phyloP scores from a whole-genome alignment of 192 early-diverging fungal genomes.

The Gamsiella multidivaricata region DNA sequence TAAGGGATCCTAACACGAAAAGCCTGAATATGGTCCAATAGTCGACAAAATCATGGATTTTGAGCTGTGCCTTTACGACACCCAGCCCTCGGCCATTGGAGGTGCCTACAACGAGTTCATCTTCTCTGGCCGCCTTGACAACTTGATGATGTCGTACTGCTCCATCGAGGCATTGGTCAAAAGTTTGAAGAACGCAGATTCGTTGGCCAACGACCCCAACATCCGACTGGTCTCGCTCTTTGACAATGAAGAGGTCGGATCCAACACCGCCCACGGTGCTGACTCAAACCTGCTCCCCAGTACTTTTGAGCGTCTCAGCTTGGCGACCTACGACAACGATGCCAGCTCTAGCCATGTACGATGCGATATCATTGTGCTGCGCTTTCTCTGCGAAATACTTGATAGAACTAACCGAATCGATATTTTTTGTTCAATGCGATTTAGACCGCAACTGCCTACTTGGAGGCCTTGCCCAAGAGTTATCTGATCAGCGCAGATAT shows the following conservation, averaged over 20 bases:
- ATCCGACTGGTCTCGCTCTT: slow-evolving; percentile 92
- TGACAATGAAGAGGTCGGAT: slow-evolving; percentile 99
- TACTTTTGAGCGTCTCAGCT: slow-evolving; percentile 72
- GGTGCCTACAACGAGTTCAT: slow-evolving; percentile 94
- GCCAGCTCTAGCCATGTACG: slow-evolving; percentile 12
- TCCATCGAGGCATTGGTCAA: slow-evolving; percentile 65
- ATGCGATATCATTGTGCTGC: background rate
- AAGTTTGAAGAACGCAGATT: slow-evolving; percentile 53
- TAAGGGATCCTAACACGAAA: too few species aligned
- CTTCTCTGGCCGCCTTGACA: slow-evolving; percentile 93
- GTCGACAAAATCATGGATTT: slow-evolving; percentile 90
- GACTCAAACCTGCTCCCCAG: slow-evolving; percentile 87
- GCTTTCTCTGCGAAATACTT: too few species aligned
- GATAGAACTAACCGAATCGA: too few species aligned
- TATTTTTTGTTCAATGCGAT: slow-evolving; percentile 17
- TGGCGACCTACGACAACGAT: slow-evolving; percentile 48
- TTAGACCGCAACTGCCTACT: slow-evolving; percentile 71
- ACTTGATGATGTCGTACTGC: slow-evolving; percentile 97
- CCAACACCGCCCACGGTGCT: slow-evolving; percentile 92
- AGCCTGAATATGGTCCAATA: background rate
- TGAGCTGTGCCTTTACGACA: slow-evolving; percentile 98
- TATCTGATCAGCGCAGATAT: slow-evolving; percentile 93
- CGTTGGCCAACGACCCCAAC: slow-evolving; percentile 70
- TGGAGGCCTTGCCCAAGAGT: slow-evolving; percentile 86
- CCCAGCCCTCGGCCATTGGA: slow-evolving; percentile 89